Conservation (phyloP, 2,329 filamentous ascomycete genomes). For the Alternaria sp. region DNA sequence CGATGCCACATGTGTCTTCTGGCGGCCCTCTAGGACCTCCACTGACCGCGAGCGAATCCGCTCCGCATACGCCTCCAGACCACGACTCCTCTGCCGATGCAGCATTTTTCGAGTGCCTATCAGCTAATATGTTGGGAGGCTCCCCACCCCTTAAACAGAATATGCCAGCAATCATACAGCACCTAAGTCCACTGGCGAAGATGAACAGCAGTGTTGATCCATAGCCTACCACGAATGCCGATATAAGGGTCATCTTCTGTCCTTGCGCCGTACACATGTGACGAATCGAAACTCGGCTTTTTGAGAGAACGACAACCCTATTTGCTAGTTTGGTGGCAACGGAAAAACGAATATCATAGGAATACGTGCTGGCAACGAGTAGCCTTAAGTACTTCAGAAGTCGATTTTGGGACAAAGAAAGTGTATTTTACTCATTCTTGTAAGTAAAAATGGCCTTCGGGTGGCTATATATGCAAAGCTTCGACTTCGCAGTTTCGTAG, state of each 20-base stretch:
- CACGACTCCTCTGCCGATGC: not conserved
- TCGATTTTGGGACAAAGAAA: not conserved
- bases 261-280: not conserved
- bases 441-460: not conserved
- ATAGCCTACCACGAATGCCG: not conserved
- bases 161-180: not conserved
- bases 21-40: not conserved
- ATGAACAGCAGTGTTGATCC: not conserved
- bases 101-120: too few species aligned
- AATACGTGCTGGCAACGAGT: not conserved
- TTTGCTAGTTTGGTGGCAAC: not conserved
- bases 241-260: not conserved
- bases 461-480: not conserved
- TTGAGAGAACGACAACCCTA: not conserved
- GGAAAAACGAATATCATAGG: not conserved
- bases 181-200: not conserved
- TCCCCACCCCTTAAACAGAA: not conserved
- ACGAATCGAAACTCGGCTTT: not conserved
- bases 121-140: not conserved
- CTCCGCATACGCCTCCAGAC: not conserved
- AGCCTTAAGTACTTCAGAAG: not conserved
- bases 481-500: not conserved
- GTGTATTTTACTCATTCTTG: not conserved
- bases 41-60: not conserved
- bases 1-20: not conserved